A percentile compares a stretch with the other conserved stretches of the same genome.
These are phyloP conservation scores for Schwanniomyces polymorphus DNA, from an alignment of 805 yeast genomes.

Conservation along the genomic window DNA sequence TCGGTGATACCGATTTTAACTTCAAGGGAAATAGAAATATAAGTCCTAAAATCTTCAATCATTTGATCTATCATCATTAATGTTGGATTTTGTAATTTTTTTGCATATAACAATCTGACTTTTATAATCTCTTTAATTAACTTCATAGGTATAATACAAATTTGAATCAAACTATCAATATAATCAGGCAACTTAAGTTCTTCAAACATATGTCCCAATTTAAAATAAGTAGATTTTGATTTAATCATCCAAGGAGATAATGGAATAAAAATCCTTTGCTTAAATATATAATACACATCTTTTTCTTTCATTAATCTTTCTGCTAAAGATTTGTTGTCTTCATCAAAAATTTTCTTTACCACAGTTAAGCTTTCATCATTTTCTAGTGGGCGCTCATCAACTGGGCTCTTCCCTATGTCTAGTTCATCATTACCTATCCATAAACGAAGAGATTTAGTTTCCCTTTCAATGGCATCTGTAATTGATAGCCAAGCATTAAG, in stretches of 20 bases:
- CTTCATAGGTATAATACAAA: conserved; percentile 75
- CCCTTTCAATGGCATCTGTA: conserved; percentile 64
- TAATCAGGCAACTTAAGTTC: conserved; percentile 74
- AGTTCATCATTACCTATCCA: conserved; percentile 88
- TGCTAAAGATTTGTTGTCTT: conserved; percentile 68
- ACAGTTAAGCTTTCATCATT: conserved; percentile 8
- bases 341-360: conserved; percentile 46
- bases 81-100: conserved; percentile 78
- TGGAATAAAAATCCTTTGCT: conserved; percentile 63
- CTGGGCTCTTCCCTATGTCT: conserved; percentile 52
- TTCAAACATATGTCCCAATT: conserved; percentile 60
- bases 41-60: conserved; percentile 78
- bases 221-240: conserved; percentile 69
- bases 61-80: conserved; percentile 96
- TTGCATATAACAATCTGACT: conserved; percentile 74
- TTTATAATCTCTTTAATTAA: conserved; percentile 77
- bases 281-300: conserved; percentile 70
- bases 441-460: conserved; percentile 55
- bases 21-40: conserved; percentile 71
- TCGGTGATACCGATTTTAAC: conserved; percentile 67
- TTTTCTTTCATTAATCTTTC: conserved; percentile 81
- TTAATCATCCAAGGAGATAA: conserved; percentile 81
- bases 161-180: conserved; percentile 59
- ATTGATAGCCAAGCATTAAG: conserved; percentile 82
- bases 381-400: conserved; percentile 12